Evolutionary conservation across 352 stramenopile species (phyloP).

Genomic region (Phytopythium ostracodes): DNA sequence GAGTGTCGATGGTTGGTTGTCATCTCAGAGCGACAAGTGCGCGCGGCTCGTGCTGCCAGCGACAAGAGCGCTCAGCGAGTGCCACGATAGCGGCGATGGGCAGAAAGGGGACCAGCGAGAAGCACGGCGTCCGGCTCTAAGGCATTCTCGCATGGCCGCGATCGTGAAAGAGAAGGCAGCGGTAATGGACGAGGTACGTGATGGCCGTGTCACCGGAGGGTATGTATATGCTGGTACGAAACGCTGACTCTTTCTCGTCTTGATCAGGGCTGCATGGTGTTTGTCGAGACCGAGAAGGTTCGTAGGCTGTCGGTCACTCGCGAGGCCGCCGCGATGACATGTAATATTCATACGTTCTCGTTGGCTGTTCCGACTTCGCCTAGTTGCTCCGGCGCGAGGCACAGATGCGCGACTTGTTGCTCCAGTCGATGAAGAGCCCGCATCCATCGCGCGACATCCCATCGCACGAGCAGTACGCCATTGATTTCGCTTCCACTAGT

Average conservation of each 20-base stretch:
- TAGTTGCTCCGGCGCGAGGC: conserved; percentile 30
- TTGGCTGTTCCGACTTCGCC: background rate
- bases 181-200: background rate
- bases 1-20: background rate
- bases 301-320: background rate
- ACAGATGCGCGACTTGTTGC: conserved; percentile 34
- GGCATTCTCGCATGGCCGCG: background rate
- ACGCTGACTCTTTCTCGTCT: background rate
- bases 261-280: conserved; percentile 20
- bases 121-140: background rate
- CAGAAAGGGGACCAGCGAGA: background rate
- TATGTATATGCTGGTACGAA: background rate
- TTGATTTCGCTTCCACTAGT: background rate
- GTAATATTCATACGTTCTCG: background rate
- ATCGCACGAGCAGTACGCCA: background rate
- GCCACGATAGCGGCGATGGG: background rate
- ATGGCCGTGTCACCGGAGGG: too few species aligned
- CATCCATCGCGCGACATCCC: background rate
- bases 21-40: conserved; percentile 4
- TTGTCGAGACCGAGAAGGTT: conserved; percentile 36
- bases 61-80: background rate
- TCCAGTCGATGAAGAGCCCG: conserved; percentile 20
- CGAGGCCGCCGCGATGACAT: background rate
- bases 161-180: background rate
- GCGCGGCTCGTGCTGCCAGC: background rate